Percentiles rank a stretch among this genome's conserved stretches.
Evolutionary conservation across 2,329 filamentous ascomycete species (phyloP).

Genomic region (Thermoascus crustaceus): DNA sequence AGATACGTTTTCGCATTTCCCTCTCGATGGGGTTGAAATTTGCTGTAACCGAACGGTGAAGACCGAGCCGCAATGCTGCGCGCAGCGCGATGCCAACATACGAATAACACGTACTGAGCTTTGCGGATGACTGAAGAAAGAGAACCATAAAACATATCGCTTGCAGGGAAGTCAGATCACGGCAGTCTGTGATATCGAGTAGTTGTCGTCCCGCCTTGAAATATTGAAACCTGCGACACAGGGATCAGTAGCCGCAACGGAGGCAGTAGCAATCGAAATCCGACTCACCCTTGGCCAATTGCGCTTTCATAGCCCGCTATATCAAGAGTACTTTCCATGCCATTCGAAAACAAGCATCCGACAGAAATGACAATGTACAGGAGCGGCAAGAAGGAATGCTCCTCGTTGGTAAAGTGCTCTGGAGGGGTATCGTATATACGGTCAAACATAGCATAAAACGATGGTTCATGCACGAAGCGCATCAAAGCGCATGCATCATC

Average conservation of each 20-base stretch:
- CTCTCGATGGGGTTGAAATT: slow-evolving; percentile 63
- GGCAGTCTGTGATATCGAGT: slow-evolving; percentile 55
- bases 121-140: slow-evolving; percentile 71
- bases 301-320: slow-evolving; percentile 41
- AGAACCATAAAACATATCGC: slow-evolving; percentile 71
- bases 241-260: slow-evolving; percentile 5
- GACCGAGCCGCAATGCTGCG: slow-evolving; percentile 66
- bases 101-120: slow-evolving; percentile 70
- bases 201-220: slow-evolving; percentile 61
- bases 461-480: slow-evolving; percentile 71
- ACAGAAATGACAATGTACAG: slow-evolving; percentile 63
- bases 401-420: slow-evolving; percentile 55
- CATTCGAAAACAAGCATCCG: slow-evolving; percentile 63
- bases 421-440: slow-evolving; percentile 64
- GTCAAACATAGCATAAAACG: slow-evolving; percentile 70
- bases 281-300: slow-evolving; percentile 47
- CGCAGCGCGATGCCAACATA: slow-evolving; percentile 71
- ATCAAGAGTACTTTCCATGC: slow-evolving; percentile 43
- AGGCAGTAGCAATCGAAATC: not conserved
- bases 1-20: slow-evolving; percentile 62
- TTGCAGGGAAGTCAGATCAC: slow-evolving; percentile 66
- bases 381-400: slow-evolving; percentile 61
- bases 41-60: slow-evolving; percentile 64
- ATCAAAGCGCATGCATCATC: slow-evolving; percentile 56
- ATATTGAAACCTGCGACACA: slow-evolving; percentile 56